These are phyloP conservation scores for Pistacia atlantica DNA, from an alignment of 345 rosid genomes.

Conservation along the genomic window DNA sequence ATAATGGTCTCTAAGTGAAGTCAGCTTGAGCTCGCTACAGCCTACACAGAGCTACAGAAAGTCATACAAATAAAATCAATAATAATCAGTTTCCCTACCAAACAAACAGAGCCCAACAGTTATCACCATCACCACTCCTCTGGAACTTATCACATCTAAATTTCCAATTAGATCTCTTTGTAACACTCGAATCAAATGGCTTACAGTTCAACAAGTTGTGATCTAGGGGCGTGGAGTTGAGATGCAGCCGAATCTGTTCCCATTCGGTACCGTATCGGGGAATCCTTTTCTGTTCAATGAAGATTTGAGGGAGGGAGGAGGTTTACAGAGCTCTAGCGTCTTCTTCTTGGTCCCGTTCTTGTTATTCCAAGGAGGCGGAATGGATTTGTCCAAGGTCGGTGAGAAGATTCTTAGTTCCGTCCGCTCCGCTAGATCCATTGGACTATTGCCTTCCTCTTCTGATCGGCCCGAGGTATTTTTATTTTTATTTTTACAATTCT, in stretches of 20 bases:
- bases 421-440: constrained; percentile 89
- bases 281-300: constrained; percentile 69
- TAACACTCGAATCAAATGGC: constrained; percentile 7
- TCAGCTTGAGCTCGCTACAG: background rate
- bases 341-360: constrained; percentile 83
- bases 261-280: constrained; percentile 58
- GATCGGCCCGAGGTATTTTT: constrained; percentile 85
- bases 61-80: background rate
- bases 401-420: constrained; percentile 93
- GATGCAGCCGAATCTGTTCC: constrained; percentile 85
- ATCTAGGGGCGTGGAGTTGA: constrained; percentile 41
- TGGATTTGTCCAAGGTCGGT: constrained; percentile 94
- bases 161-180: constrained; percentile 1
- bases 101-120: background rate
- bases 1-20: background rate
- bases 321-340: constrained; percentile 80
- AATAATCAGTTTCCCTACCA: background rate
- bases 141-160: background rate
- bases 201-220: background rate
- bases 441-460: constrained; percentile 70
- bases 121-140: background rate
- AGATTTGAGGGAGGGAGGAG: constrained; percentile 63
- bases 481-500: background rate
- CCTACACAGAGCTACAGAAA: background rate
- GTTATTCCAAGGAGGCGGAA: constrained; percentile 74